Evolutionary conservation across 1,284 basidiomycete species (phyloP).

Genomic region (Rhodotorula sp.): DNA sequence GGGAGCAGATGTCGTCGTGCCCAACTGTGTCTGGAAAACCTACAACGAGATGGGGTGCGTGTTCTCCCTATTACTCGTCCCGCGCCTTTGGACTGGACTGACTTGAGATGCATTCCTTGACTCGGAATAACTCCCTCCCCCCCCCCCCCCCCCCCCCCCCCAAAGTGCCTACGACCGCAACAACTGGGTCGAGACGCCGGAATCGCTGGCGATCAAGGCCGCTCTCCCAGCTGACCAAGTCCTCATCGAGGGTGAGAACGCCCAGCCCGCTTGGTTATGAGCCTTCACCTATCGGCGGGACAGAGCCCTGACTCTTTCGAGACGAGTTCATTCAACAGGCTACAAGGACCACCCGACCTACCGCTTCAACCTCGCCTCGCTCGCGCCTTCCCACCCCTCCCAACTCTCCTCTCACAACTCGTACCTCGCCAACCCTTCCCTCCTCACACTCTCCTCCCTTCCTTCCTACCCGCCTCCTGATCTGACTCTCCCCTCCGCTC

Average conservation of each 20-base stretch:
- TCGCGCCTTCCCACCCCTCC: conserved; percentile 9
- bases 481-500: not conserved
- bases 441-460: not conserved
- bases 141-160: too few relatives aligned
- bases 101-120: too few relatives aligned
- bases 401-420: conserved; percentile 4
- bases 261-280: too few relatives aligned
- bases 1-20: conserved; percentile 30
- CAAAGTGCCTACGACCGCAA: conserved; percentile 33
- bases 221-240: conserved; percentile 7
- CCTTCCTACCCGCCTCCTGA: not conserved
- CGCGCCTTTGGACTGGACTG: too few relatives aligned
- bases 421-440: conserved; percentile 4
- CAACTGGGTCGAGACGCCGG: conserved; percentile 35
- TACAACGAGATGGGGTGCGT: conserved; percentile 38
- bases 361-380: conserved; percentile 31
- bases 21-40: conserved; percentile 38
- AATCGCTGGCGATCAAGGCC: conserved; percentile 15
- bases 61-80: too few relatives aligned
- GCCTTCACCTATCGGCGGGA: too few relatives aligned
- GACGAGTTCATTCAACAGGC: conserved; percentile 23
- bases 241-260: conserved; percentile 32
- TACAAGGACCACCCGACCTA: conserved; percentile 21
- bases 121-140: too few relatives aligned
- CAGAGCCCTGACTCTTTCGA: too few relatives aligned